A percentile compares a stretch with the other conserved stretches of the same genome.
Evolutionary conservation across 192 early-diverging fungal genomes (phyloP).

Genomic region (Rhizophagus sp.): DNA sequence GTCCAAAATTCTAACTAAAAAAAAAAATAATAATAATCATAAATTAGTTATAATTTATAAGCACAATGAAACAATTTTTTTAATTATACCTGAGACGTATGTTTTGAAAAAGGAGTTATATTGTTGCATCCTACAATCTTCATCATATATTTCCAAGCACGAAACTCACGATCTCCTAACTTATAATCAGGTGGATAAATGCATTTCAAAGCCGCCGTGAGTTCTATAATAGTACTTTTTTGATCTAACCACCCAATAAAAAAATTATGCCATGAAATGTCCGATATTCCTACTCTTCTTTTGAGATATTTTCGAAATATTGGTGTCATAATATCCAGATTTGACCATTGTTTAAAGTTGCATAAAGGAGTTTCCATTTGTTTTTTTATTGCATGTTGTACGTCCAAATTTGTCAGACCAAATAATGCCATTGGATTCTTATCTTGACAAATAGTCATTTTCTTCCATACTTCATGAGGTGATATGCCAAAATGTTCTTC

Average conservation of each 20-base stretch:
- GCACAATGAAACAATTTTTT: too few species aligned
- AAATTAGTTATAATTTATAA: background rate
- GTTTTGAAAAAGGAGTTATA: constrained; percentile 7
- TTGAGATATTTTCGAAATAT: constrained; percentile 19
- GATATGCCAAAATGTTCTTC: background rate
- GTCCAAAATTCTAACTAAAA: constrained; percentile 4
- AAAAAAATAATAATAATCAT: background rate
- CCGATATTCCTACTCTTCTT: background rate
- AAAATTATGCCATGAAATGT: background rate
- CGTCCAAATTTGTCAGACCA: background rate
- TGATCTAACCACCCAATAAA: background rate
- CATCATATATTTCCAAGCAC: background rate
- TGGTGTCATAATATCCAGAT: constrained; percentile 2
- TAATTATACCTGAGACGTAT: background rate
- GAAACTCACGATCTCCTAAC: background rate
- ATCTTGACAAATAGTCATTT: background rate
- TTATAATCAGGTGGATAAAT: background rate
- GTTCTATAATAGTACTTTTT: constrained; percentile 6
- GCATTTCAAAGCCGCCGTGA: background rate
- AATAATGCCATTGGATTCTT: background rate
- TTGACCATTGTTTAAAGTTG: background rate
- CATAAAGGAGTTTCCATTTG: background rate
- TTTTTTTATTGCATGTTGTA: background rate
- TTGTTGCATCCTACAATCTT: constrained; percentile 2
- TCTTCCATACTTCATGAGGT: constrained; percentile 11